Conservation (phyloP, 805 yeast species). For the Saccharomycopsis javanensis region DNA sequence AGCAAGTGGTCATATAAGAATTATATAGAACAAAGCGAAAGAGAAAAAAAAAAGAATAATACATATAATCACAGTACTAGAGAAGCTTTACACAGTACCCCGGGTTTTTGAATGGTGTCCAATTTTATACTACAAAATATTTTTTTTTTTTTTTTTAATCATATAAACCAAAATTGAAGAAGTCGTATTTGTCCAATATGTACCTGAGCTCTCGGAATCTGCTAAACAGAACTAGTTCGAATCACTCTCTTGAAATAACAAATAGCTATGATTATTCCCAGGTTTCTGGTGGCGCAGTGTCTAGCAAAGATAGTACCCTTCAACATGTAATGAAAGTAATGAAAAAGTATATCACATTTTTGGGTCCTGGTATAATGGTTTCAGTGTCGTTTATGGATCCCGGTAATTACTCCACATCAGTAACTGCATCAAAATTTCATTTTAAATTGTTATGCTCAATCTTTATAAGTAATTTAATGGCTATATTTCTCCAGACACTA, state of each 20-base stretch:
- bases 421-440: slow-evolving; percentile 76
- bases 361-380: slow-evolving; percentile 97
- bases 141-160: too few relatives aligned
- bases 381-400: slow-evolving; percentile 96
- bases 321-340: slow-evolving; percentile 18
- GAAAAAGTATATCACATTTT: slow-evolving; percentile 47
- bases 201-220: neutral
- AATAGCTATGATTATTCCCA: neutral
- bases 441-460: slow-evolving; percentile 73
- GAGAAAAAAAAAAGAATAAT: too few relatives aligned
- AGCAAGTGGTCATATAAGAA: too few relatives aligned
- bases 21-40: too few relatives aligned
- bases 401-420: slow-evolving; percentile 92
- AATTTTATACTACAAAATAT: too few relatives aligned
- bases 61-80: too few relatives aligned
- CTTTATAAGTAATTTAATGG: slow-evolving; percentile 71
- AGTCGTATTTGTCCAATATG: neutral
- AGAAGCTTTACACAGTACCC: too few relatives aligned
- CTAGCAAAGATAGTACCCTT: neutral
- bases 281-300: neutral
- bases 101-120: too few relatives aligned
- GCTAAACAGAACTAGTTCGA: neutral
- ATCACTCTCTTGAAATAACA: neutral
- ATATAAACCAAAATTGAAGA: too few relatives aligned
- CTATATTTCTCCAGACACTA: slow-evolving; percentile 74